Percentiles rank a stretch among this genome's conserved stretches.
These are phyloP conservation scores for Helminthosporium solani DNA, from an alignment of 2,329 filamentous ascomycete species.

Conservation along the genomic window DNA sequence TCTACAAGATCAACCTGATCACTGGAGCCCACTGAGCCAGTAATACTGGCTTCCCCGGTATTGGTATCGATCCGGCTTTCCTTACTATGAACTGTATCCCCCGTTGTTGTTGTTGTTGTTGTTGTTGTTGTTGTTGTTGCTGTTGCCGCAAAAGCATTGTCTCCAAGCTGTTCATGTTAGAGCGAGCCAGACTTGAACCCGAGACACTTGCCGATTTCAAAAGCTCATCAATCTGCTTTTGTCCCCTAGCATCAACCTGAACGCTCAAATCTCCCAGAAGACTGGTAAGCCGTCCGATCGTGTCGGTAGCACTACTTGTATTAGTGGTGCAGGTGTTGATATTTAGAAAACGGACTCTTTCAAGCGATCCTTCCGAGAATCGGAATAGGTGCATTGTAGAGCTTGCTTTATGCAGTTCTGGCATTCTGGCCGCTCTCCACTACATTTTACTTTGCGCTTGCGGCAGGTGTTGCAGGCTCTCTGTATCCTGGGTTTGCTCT, in stretches of 20 bases:
- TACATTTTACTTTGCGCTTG: slow-evolving; percentile 42
- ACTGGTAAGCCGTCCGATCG: slow-evolving; percentile 32
- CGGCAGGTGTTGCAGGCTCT: slow-evolving; percentile 41
- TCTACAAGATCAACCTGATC: slow-evolving; percentile 24
- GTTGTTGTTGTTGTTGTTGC: no score
- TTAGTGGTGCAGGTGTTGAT: slow-evolving; percentile 8
- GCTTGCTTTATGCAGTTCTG: slow-evolving; percentile 33
- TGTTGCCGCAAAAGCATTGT: no score
- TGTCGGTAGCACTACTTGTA: slow-evolving; percentile 23
- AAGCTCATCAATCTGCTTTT: no score
- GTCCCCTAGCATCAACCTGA: slow-evolving; percentile 23
- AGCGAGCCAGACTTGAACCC: no score
- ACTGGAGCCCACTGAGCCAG: slow-evolving; percentile 27
- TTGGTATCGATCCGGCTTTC: slow-evolving; percentile 2
- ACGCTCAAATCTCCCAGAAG: slow-evolving; percentile 23
- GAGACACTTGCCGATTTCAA: no score
- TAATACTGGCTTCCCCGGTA: slow-evolving; percentile 21
- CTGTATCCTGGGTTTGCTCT: no score
- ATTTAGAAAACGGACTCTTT: slow-evolving; percentile 30
- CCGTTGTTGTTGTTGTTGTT: slow-evolving; percentile 9
- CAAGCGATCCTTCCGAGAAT: slow-evolving; percentile 37
- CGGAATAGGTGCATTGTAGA: slow-evolving; percentile 34
- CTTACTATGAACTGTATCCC: slow-evolving; percentile 4
- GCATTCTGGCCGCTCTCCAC: slow-evolving; percentile 36
- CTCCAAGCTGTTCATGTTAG: no score